Base-by-base conservation (phyloP, 2,329 filamentous ascomycete genomes). In the Cladosporium sp. region DNA sequence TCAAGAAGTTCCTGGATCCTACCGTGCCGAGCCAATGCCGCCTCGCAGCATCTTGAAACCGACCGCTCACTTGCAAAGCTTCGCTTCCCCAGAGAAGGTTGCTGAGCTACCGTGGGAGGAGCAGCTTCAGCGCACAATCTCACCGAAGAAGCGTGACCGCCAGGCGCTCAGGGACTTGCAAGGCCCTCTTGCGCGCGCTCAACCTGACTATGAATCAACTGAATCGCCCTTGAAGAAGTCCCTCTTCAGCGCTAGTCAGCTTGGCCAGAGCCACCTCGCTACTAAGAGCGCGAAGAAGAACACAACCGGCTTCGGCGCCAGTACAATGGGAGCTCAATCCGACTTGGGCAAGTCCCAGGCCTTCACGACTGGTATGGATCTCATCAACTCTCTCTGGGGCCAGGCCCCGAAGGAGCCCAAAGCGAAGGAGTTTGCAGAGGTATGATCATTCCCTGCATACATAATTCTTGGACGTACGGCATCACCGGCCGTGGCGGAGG, bases 351-450 rank as follows among this genome's bases (percentile, higher is more conserved):
- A 62, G 54, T 66, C 63, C 41, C 81, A 82, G 58, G 85, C 86
- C 1, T 92, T 95, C 70, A 81, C 84, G 16, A 95, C 87, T 16
- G 91, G 87, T 65, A 95, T 97, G 72, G 93, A 96, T 74, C 76
- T 96, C 68, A 96, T 95, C 89, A 92, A 95, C 68, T 95, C 89
- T 44, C 76, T 96, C 52, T 96, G 95, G 71, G 86, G 87, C 68
- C 82, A 86, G 70, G 83, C 71, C 56, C 83, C 81, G 73, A 77
- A 76, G 16, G 42, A 52, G 34, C n/a, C 31, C 57, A 68, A 52
- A 16, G 42, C 77, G 62, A 68, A 77, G 51, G 77, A 79, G 63
- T 75, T 76, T 62, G 82, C 82, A 61, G 85, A 97, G 91, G 93
- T 97, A 83, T 86, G 92, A 92, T 72, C 41, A 43, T n/a, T 16